Evolutionary conservation across 495 filamentous ascomycete genomes (phyloP).

Genomic region (Aspergillus heteromorphus): DNA sequence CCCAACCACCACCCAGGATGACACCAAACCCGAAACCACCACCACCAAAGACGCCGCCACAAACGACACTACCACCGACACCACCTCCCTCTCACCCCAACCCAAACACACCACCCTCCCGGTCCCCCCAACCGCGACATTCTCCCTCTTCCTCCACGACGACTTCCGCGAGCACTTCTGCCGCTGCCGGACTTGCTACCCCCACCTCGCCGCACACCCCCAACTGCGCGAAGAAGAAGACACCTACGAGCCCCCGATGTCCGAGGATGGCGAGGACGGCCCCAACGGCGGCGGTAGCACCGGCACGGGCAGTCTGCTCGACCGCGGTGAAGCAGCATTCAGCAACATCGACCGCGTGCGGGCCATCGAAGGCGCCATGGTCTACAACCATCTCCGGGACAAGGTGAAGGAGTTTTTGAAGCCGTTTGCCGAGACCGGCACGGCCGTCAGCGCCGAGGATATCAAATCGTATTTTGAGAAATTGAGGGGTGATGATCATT

Average conservation of each 20-base stretch:
- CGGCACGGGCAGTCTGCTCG: conserved; percentile 69
- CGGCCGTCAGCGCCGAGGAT: conserved; percentile 84
- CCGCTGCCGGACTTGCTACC: conserved; percentile 74
- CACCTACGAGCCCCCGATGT: conserved; percentile 82
- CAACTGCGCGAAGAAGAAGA: conserved; percentile 92
- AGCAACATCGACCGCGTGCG: conserved; percentile 84
- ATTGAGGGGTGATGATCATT: conserved; percentile 75
- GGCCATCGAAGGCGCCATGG: conserved; percentile 96
- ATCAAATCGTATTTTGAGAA: conserved; percentile 95
- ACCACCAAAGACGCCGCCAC: conserved; percentile 6
- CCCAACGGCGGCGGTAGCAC: conserved; percentile 45
- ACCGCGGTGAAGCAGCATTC: conserved; percentile 84
- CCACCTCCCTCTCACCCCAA: conserved; percentile 30
- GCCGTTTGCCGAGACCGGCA: conserved; percentile 86
- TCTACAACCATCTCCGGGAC: conserved; percentile 90
- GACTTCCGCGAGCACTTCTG: conserved; percentile 74
- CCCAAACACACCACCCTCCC: conserved; percentile 45
- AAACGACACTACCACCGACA: conserved; percentile 18
- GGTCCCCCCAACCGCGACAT: conserved; percentile 40
- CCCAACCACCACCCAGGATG: background rate
- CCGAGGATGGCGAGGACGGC: conserved; percentile 43
- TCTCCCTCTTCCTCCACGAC: conserved; percentile 76
- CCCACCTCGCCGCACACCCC: conserved; percentile 58
- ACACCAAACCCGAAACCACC: conserved; percentile 41
- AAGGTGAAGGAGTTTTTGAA: conserved; percentile 87